phyloP scores from a whole-genome alignment of 768 basidiomycete species.

The Podaxis sp. region DNA sequence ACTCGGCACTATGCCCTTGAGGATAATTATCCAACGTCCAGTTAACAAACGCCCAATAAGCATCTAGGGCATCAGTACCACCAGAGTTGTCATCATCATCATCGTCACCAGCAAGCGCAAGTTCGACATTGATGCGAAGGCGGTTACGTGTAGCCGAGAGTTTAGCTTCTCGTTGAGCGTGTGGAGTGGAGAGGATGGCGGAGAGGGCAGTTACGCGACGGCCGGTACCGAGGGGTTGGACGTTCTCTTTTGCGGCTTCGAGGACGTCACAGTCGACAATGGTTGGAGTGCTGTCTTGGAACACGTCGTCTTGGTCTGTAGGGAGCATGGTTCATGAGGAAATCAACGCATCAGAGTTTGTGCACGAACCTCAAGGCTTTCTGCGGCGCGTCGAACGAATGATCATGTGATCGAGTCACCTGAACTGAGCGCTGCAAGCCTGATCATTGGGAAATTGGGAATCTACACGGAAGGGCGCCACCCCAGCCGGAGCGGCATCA shows the following conservation, averaged over 20 bases:
- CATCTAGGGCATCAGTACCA: conserved; percentile 71
- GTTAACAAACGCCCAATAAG: conserved; percentile 81
- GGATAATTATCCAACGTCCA: conserved; percentile 97
- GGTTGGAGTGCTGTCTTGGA: conserved; percentile 37
- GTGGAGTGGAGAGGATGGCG: conserved; percentile 71
- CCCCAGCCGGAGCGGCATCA: too few species aligned
- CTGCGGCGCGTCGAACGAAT: neutral
- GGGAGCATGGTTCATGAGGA: neutral
- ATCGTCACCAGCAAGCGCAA: conserved; percentile 69
- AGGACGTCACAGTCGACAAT: conserved; percentile 82
- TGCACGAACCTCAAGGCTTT: neutral
- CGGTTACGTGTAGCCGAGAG: conserved; percentile 64
- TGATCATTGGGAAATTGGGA: too few species aligned
- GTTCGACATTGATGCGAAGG: conserved; percentile 69
- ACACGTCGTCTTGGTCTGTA: conserved; percentile 37
- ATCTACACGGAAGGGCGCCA: too few species aligned
- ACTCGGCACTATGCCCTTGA: conserved; percentile 85
- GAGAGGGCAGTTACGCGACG: conserved; percentile 78
- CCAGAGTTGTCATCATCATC: conserved; percentile 46
- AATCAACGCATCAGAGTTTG: neutral
- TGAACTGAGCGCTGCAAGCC: too few species aligned
- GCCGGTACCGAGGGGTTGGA: conserved; percentile 80
- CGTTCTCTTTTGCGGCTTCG: conserved; percentile 85
- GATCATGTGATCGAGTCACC: neutral
- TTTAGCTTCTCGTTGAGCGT: conserved; percentile 71